Evolutionary conservation across 768 basidiomycete genomes (phyloP).

Genomic region (Hysterangium stoloniferum): DNA sequence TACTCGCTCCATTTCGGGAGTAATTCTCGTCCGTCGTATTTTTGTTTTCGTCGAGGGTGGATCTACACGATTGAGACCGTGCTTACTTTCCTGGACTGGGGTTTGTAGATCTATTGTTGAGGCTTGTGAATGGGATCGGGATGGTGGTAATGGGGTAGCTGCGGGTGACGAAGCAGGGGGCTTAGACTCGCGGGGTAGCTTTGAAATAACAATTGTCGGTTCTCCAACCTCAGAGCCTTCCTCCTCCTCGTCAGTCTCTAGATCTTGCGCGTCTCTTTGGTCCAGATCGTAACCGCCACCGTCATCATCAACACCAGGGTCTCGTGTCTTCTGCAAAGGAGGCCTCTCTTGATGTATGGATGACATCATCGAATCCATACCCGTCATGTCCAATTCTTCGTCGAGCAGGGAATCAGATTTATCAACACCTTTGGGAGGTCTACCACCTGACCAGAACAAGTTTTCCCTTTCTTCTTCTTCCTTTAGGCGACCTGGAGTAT

Average conservation of each 20-base stretch:
- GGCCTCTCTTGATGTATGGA: too few relatives aligned
- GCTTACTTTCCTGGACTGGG: neutral
- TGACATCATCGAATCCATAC: slow-evolving; percentile 1
- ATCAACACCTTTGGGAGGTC: neutral
- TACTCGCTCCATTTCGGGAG: slow-evolving; percentile 55
- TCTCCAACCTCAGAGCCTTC: neutral
- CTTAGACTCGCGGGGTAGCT: neutral
- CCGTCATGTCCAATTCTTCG: slow-evolving; percentile 3
- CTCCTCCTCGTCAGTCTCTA: neutral
- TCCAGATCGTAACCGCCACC: neutral
- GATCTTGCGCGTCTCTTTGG: neutral
- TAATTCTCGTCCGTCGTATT: slow-evolving; percentile 24
- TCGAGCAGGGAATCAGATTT: neutral
- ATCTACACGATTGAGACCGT: neutral
- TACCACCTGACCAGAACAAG: slow-evolving; percentile 1
- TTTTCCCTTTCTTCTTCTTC: neutral
- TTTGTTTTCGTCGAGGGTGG: slow-evolving; percentile 1
- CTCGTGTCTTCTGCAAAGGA: neutral
- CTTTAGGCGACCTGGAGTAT: neutral
- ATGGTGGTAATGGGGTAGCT: neutral
- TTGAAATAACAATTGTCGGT: slow-evolving; percentile 2
- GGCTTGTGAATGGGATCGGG: neutral
- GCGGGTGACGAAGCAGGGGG: neutral
- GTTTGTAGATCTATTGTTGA: neutral
- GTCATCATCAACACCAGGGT: neutral